Percentiles rank a stretch among this genome's conserved stretches.
Evolutionary conservation across 1,139 yeast genomes (phyloP).

Genomic region (Taphrina sp.): DNA sequence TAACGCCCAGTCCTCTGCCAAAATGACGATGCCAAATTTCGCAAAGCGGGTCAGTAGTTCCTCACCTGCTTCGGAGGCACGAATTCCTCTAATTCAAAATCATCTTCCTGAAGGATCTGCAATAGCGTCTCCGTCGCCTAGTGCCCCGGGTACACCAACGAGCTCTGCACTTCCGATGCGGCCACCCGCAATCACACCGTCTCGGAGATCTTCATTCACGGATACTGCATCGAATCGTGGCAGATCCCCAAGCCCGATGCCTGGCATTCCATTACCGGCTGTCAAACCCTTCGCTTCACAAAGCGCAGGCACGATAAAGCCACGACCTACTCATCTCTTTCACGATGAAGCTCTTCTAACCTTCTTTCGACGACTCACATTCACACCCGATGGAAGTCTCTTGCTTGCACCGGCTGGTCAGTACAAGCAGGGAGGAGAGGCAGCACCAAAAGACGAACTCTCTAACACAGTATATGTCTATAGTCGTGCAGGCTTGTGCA

Average conservation of each 20-base stretch:
- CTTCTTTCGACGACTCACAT: conserved; percentile 78
- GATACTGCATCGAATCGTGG: conserved; percentile 38
- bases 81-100: background rate
- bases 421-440: conserved; percentile 44
- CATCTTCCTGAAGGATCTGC: conserved; percentile 5
- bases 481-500: conserved; percentile 64
- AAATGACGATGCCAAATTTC: conserved; percentile 15
- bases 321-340: conserved; percentile 47
- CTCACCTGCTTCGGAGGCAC: conserved; percentile 24
- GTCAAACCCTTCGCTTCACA: conserved; percentile 47
- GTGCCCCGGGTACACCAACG: conserved; percentile 39
- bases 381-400: conserved; percentile 86
- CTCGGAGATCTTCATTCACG: conserved; percentile 40
- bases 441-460: conserved; percentile 43
- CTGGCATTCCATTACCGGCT: conserved; percentile 48
- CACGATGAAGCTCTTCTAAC: conserved; percentile 86
- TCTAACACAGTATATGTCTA: conserved; percentile 74
- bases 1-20: conserved; percentile 29
- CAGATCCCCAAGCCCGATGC: conserved; percentile 40
- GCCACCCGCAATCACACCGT: conserved; percentile 39
- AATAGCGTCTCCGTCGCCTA: conserved; percentile 36
- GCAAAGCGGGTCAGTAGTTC: conserved; percentile 21
- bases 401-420: conserved; percentile 83
- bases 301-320: background rate
- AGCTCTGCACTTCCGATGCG: conserved; percentile 26